phyloP scores from a whole-genome alignment of 495 filamentous ascomycete species.

The Rhizodiscina lignyota region DNA sequence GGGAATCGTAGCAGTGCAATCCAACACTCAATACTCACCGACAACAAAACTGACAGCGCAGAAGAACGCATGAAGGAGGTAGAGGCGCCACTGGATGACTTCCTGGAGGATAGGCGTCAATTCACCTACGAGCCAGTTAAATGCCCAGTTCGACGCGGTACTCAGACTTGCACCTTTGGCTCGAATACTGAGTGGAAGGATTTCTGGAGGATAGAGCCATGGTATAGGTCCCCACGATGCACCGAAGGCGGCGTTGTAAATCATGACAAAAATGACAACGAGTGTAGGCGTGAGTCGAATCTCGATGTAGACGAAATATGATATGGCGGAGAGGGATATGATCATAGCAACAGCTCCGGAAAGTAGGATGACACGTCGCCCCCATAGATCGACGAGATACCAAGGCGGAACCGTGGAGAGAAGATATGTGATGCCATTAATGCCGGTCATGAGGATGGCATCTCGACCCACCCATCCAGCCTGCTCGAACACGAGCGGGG shows the following conservation, averaged over 20 bases:
- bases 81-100: slow-evolving; percentile 79
- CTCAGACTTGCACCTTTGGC: slow-evolving; percentile 96
- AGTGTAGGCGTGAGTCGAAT: slow-evolving; percentile 56
- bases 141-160: slow-evolving; percentile 94
- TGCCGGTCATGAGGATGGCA: slow-evolving; percentile 92
- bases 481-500: slow-evolving; percentile 88
- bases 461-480: slow-evolving; percentile 83
- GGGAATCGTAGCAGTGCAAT: slow-evolving; percentile 1
- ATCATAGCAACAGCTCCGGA: slow-evolving; percentile 86
- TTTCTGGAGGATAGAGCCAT: slow-evolving; percentile 96
- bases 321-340: slow-evolving; percentile 76
- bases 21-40: slow-evolving; percentile 43
- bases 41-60: slow-evolving; percentile 91
- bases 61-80: slow-evolving; percentile 92
- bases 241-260: slow-evolving; percentile 95
- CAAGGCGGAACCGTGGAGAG: slow-evolving; percentile 85
- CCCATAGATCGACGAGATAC: slow-evolving; percentile 93
- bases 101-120: slow-evolving; percentile 88
- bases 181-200: slow-evolving; percentile 87
- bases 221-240: slow-evolving; percentile 98
- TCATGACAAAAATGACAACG: slow-evolving; percentile 90
- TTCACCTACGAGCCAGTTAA: slow-evolving; percentile 93
- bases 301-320: slow-evolving; percentile 89
- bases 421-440: slow-evolving; percentile 87
- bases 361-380: slow-evolving; percentile 75